phyloP scores from a whole-genome alignment of 305 asterid species.

The Fraxinus baroniana region DNA sequence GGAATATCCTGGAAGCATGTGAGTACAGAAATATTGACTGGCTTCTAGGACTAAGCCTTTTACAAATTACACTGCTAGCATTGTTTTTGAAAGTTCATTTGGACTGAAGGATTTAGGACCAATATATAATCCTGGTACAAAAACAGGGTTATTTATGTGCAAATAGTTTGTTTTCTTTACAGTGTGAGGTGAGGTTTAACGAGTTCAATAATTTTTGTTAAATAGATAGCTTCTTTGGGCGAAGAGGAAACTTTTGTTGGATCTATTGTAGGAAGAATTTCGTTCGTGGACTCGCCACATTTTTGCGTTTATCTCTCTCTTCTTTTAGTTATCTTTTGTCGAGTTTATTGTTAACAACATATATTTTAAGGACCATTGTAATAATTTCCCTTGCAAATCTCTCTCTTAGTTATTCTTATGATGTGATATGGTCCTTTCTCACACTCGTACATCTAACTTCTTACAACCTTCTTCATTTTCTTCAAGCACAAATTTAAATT shows the following conservation, averaged over 20 bases:
- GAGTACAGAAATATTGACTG: not conserved
- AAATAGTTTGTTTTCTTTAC: not conserved
- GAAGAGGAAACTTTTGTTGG: not conserved
- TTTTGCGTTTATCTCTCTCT: not conserved
- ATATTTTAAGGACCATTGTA: not conserved
- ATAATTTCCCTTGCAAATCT: not conserved
- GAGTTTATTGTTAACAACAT: not conserved
- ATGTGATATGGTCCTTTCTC: not conserved
- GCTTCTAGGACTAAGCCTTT: constrained; percentile 1
- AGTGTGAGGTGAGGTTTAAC: not conserved
- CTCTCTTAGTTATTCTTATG: not conserved
- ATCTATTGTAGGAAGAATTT: not conserved
- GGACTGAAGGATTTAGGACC: not conserved
- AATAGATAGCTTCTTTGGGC: not conserved
- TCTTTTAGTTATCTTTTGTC: not conserved
- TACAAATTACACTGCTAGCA: not conserved
- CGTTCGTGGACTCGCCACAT: not conserved
- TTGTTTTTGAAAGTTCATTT: not conserved
- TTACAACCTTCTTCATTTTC: not conserved
- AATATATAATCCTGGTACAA: not conserved
- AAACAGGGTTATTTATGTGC: not conserved
- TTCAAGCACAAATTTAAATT: not conserved
- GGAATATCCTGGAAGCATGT: not conserved
- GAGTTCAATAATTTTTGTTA: not conserved
- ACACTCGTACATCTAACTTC: not conserved